A percentile compares a stretch with the other conserved stretches of the same genome.
Conservation (phyloP, 164 flowering plant genomes). For the Nymphaea colorata region DNA sequence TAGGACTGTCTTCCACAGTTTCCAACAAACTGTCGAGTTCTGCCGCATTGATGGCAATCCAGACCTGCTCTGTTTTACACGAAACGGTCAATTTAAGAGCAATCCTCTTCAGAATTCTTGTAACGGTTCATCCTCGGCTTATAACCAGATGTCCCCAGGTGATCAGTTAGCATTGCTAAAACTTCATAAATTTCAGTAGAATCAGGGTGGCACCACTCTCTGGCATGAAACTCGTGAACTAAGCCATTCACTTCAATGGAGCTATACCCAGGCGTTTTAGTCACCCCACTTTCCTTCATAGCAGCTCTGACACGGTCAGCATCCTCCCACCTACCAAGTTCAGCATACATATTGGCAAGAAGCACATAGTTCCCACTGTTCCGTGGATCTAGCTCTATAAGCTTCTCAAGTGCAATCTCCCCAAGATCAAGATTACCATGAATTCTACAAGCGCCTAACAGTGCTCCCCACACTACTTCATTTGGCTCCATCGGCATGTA, state of each 20-base stretch:
- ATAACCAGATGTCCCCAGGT: not conserved
- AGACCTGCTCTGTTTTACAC: not conserved
- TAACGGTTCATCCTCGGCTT: not conserved
- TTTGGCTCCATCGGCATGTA: conserved; percentile 5
- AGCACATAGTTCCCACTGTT: conserved; percentile 9
- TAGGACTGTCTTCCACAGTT: not conserved
- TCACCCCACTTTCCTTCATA: conserved; percentile 1
- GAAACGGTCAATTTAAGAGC: not conserved
- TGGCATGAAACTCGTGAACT: conserved; percentile 6
- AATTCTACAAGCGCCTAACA: conserved; percentile 6
- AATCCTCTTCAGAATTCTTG: not conserved
- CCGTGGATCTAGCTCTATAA: conserved; percentile 1
- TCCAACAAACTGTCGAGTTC: not conserved
- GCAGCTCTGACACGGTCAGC: not conserved
- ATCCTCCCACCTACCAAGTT: conserved; percentile 4
- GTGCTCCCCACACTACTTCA: conserved; percentile 6
- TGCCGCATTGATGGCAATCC: not conserved
- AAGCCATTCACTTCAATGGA: conserved; percentile 5
- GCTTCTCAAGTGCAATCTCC: conserved; percentile 4
- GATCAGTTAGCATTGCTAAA: not conserved
- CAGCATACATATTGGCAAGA: conserved; percentile 3
- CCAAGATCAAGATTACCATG: conserved; percentile 4
- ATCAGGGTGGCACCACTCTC: conserved; percentile 3
- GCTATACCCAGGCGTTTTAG: conserved; percentile 6
- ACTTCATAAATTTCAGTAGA: not conserved